Percentiles rank a stretch among this genome's conserved stretches.
Conservation (phyloP, 2,329 filamentous ascomycete species). For the Monosporascus sp. region DNA sequence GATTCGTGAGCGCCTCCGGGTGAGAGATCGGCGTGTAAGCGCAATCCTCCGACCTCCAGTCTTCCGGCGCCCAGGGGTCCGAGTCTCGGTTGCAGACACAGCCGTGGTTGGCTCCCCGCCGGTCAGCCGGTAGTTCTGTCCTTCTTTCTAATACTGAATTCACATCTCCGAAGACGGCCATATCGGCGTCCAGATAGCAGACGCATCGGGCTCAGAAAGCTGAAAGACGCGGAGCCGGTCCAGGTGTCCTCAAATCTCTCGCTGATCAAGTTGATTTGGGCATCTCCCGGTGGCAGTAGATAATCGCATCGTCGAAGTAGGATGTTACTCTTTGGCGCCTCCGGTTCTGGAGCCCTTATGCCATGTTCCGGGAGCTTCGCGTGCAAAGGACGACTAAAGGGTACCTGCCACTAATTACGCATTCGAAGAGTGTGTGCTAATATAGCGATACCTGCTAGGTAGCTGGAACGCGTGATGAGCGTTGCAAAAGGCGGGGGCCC, state of each 20-base stretch:
- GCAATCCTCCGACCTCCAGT: slow-evolving; percentile 43
- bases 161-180: slow-evolving; percentile 38
- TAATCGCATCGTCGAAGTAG: slow-evolving; percentile 32
- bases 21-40: slow-evolving; percentile 37
- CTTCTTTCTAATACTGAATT: slow-evolving; percentile 36
- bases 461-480: slow-evolving; percentile 44
- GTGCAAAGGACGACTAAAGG: slow-evolving; percentile 47
- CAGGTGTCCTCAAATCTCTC: slow-evolving; percentile 48
- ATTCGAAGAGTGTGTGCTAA: slow-evolving; percentile 42
- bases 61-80: slow-evolving; percentile 42
- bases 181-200: slow-evolving; percentile 48
- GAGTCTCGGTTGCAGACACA: slow-evolving; percentile 47
- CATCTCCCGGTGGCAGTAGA: slow-evolving; percentile 29
- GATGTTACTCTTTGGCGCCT: slow-evolving; percentile 34
- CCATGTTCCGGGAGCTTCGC: slow-evolving; percentile 31
- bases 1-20: slow-evolving; percentile 25
- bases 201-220: slow-evolving; percentile 32
- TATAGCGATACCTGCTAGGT: slow-evolving; percentile 45
- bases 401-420: slow-evolving; percentile 36
- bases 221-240: slow-evolving; percentile 50
- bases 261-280: slow-evolving; percentile 36
- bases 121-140: slow-evolving; percentile 29
- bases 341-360: slow-evolving; percentile 34
- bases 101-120: slow-evolving; percentile 42
- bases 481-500: slow-evolving; percentile 37